Evolutionary conservation across 306 rosid species (phyloP).

Genomic region (Heteromeles arbutifolia): DNA sequence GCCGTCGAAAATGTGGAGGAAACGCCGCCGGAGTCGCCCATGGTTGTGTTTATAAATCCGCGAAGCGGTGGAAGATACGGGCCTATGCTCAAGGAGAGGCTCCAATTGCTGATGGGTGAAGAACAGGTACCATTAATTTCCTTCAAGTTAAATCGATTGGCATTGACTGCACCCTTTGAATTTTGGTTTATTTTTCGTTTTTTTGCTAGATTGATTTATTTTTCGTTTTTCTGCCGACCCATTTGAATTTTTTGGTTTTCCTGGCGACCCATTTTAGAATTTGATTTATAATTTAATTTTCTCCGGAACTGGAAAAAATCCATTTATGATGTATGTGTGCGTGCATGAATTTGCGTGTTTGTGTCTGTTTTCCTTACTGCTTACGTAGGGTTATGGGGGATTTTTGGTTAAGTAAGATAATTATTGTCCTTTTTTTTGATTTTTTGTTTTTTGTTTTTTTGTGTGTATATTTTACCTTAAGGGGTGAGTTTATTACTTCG

Average conservation of each 20-base stretch:
- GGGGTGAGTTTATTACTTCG: neutral
- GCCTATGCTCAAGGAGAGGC: constrained; percentile 70
- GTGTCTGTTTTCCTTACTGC: neutral
- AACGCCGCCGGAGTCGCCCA: constrained; percentile 50
- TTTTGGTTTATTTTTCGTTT: neutral
- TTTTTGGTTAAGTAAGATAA: neutral
- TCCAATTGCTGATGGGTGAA: constrained; percentile 68
- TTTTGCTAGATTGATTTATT: neutral
- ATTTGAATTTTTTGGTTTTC: neutral
- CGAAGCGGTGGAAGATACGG: constrained; percentile 90
- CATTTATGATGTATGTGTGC: neutral
- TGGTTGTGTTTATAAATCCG: constrained; percentile 79
- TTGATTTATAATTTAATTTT: neutral
- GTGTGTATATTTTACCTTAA: neutral
- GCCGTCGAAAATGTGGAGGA: constrained; percentile 14
- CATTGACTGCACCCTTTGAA: neutral
- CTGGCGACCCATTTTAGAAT: neutral
- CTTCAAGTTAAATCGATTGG: neutral
- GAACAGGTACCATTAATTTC: constrained; percentile 57
- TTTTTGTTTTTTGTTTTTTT: too few species aligned
- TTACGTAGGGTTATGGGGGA: neutral
- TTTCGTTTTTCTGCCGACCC: neutral
- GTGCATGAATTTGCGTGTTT: neutral
- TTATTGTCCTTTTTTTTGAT: too few species aligned
- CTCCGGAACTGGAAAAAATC: neutral